A percentile compares a stretch with the other conserved stretches of the same genome.
Evolutionary conservation across 306 rosid genomes (phyloP).

Genomic region (Delonix regia): DNA sequence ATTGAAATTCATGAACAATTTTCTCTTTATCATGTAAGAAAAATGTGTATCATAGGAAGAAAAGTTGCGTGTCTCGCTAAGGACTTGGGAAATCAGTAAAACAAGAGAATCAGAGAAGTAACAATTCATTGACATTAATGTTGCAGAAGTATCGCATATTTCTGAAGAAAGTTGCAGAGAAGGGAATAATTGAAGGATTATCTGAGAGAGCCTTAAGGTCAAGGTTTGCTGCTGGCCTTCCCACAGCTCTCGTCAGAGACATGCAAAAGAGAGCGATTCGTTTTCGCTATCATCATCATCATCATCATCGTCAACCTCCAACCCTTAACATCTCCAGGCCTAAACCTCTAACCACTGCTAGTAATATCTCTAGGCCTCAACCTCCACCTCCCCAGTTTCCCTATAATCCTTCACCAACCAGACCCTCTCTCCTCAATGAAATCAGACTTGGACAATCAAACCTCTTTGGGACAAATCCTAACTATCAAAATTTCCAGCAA

Average conservation of each 20-base stretch:
- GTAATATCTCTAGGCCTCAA: background rate
- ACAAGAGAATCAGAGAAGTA: background rate
- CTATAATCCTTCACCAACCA: background rate
- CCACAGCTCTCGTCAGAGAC: slow-evolving; percentile 12
- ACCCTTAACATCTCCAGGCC: background rate
- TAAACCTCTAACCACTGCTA: background rate
- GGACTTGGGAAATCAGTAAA: too few relatives aligned
- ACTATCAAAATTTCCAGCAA: background rate
- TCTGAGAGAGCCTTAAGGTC: slow-evolving; percentile 45
- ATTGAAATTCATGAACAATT: too few relatives aligned
- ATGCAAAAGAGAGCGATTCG: background rate
- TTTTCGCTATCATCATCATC: background rate
- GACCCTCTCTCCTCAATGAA: slow-evolving; percentile 9
- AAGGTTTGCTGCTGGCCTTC: slow-evolving; percentile 49
- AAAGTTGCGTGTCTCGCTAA: too few relatives aligned
- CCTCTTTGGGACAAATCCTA: background rate
- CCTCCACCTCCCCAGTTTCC: background rate
- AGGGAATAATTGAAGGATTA: slow-evolving; percentile 38
- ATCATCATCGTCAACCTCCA: background rate
- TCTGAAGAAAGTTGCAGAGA: slow-evolving; percentile 46
- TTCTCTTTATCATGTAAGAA: too few relatives aligned
- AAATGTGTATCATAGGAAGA: too few relatives aligned
- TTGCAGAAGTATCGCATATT: slow-evolving; percentile 70
- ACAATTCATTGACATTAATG: background rate
- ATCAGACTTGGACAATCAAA: slow-evolving; percentile 3